A percentile compares a stretch with the other conserved stretches of the same genome.
Evolutionary conservation across 2,329 filamentous ascomycete genomes (phyloP).

Genomic region (Daldinia eschscholtzii): DNA sequence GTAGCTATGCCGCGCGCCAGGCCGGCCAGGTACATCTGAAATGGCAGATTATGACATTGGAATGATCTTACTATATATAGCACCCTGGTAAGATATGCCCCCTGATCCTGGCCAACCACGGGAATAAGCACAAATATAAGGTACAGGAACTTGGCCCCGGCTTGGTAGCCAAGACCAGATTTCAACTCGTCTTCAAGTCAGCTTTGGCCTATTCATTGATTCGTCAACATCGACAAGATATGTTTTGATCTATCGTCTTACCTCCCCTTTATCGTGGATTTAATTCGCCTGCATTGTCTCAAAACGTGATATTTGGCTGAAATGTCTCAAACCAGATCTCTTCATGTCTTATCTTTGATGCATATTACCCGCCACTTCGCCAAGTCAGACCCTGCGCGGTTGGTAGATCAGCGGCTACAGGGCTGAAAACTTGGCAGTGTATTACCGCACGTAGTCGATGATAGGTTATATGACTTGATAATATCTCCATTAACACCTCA

Average conservation of each 20-base stretch:
- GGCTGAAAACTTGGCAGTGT: constrained; percentile 4
- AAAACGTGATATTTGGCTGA: neutral
- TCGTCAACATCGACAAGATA: neutral
- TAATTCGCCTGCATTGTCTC: neutral
- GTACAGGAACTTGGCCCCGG: neutral
- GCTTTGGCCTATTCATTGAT: neutral
- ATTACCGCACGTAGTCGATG: neutral
- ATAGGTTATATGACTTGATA: neutral
- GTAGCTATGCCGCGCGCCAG: neutral
- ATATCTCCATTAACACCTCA: neutral
- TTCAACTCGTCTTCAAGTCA: neutral
- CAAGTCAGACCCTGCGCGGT: neutral
- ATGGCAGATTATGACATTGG: neutral
- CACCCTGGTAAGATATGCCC: neutral
- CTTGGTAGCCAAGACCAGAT: neutral
- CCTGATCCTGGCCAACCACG: neutral
- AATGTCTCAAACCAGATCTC: constrained; percentile 1
- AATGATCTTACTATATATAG: constrained; percentile 1
- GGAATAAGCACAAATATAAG: neutral
- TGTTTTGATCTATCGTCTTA: neutral
- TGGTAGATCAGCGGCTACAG: constrained; percentile 1
- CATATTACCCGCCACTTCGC: neutral
- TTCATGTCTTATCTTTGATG: neutral
- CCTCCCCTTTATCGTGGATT: neutral
- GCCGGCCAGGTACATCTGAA: neutral